Percentiles rank a stretch among this genome's conserved stretches.
These are phyloP conservation scores for Heliamphora pulchella DNA, from an alignment of 179 eudicot species.

Conservation along the genomic window DNA sequence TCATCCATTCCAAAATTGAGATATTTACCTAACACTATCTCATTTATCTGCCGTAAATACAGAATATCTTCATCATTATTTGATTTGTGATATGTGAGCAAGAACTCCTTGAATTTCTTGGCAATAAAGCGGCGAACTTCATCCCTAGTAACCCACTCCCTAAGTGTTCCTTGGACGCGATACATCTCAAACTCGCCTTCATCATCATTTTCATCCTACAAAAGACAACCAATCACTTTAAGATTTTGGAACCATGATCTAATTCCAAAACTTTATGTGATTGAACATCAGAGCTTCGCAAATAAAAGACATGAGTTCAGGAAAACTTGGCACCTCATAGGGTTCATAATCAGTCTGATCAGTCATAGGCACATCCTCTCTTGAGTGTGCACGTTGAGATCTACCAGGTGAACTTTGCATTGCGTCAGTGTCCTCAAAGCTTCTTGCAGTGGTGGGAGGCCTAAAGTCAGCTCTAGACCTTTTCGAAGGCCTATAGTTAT, in stretches of 20 bases:
- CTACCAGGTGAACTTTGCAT: constrained; percentile 87
- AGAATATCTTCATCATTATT: constrained; percentile 57
- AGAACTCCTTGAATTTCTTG: constrained; percentile 77
- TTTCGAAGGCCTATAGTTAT: constrained; percentile 67
- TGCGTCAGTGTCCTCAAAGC: constrained; percentile 63
- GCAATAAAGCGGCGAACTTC: constrained; percentile 91
- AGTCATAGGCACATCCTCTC: constrained; percentile 78
- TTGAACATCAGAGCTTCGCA: too few species aligned
- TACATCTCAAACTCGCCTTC: constrained; percentile 91
- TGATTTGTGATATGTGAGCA: constrained; percentile 56
- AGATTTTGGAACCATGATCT: neutral
- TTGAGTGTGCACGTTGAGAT: constrained; percentile 52
- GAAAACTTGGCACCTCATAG: constrained; percentile 43
- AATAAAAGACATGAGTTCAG: neutral
- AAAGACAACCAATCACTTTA: neutral
- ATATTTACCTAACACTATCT: constrained; percentile 79
- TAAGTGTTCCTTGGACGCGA: constrained; percentile 80
- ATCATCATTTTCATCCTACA: constrained; percentile 73
- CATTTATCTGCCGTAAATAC: constrained; percentile 75
- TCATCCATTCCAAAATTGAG: neutral
- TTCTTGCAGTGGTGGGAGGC: constrained; percentile 43
- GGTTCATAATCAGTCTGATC: constrained; percentile 75
- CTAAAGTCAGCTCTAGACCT: constrained; percentile 58
- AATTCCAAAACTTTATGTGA: neutral
- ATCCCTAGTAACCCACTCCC: constrained; percentile 99